Conservation (phyloP, 2,329 filamentous ascomycete genomes). For the Monosporascus sp. region DNA sequence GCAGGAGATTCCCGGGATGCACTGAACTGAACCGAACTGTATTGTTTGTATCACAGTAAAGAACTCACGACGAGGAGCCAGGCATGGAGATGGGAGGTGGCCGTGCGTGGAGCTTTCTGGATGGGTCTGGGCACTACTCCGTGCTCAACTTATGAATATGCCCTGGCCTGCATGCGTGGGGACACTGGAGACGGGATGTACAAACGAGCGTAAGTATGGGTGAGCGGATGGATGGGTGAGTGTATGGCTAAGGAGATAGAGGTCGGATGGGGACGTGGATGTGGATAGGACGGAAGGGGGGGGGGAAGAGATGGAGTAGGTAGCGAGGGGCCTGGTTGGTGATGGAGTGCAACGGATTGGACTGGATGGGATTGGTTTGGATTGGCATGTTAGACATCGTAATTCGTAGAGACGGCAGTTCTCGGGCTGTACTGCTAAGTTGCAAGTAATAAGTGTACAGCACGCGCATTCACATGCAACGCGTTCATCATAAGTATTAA, state of each 20-base stretch:
- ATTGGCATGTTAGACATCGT: too few relatives aligned
- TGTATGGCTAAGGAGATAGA: neutral
- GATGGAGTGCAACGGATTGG: neutral
- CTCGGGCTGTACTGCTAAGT: too few relatives aligned
- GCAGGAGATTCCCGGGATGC: too few relatives aligned
- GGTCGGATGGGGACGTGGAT: neutral
- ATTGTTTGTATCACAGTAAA: too few relatives aligned
- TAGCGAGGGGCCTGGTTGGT: neutral
- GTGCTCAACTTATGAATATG: neutral
- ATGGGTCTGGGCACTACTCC: neutral
- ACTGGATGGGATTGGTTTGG: too few relatives aligned
- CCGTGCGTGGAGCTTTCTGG: neutral
- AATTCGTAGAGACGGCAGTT: too few relatives aligned
- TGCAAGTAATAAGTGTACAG: too few relatives aligned
- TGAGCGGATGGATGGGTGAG: neutral
- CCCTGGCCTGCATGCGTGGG: neutral
- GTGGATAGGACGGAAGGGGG: neutral
- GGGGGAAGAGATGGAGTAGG: neutral
- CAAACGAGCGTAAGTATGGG: neutral
- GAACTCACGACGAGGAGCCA: too few relatives aligned
- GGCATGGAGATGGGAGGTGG: neutral
- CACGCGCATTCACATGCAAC: too few relatives aligned
- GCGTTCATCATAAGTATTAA: too few relatives aligned
- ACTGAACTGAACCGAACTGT: neutral
- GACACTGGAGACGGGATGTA: neutral